Conservation (phyloP, 176 grass and related monocot species). For the Thalia dealbata region DNA sequence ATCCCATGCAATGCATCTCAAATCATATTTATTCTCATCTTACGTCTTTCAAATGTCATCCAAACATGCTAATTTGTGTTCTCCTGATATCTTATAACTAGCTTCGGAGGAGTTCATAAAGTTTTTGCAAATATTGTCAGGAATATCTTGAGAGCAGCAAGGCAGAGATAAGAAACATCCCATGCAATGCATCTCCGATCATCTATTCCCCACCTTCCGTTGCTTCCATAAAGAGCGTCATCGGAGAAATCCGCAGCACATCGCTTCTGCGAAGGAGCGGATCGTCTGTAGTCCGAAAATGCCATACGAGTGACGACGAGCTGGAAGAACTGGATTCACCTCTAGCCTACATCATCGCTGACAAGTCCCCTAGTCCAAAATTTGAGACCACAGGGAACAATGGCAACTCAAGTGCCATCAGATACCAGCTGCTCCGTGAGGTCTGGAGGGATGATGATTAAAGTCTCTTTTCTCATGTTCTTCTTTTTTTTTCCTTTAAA, state of each 20-base stretch:
- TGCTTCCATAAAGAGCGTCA: constrained; percentile 43
- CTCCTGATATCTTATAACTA: background rate
- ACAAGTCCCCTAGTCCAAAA: constrained; percentile 23
- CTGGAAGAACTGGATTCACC: constrained; percentile 80
- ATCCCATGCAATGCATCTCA: constrained; percentile 49
- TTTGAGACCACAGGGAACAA: constrained; percentile 36
- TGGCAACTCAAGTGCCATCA: constrained; percentile 28
- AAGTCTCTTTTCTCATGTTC: background rate
- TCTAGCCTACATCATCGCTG: constrained; percentile 44
- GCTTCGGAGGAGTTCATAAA: constrained; percentile 10
- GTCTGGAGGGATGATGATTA: constrained; percentile 73
- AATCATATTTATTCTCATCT: constrained; percentile 11
- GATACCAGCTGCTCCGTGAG: constrained; percentile 75
- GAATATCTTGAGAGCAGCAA: constrained; percentile 44
- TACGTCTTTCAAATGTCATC: background rate
- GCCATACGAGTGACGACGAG: constrained; percentile 82
- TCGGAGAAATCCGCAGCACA: constrained; percentile 50
- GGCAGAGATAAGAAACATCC: constrained; percentile 41
- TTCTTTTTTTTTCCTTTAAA: background rate
- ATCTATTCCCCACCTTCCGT: constrained; percentile 45
- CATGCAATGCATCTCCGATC: constrained; percentile 46
- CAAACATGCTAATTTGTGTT: background rate
- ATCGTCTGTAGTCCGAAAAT: constrained; percentile 61
- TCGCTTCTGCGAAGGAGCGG: constrained; percentile 22
- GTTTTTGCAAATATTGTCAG: constrained; percentile 21